Conservation (phyloP, 176 grass and related monocot genomes). For the Oryza nivara region DNA sequence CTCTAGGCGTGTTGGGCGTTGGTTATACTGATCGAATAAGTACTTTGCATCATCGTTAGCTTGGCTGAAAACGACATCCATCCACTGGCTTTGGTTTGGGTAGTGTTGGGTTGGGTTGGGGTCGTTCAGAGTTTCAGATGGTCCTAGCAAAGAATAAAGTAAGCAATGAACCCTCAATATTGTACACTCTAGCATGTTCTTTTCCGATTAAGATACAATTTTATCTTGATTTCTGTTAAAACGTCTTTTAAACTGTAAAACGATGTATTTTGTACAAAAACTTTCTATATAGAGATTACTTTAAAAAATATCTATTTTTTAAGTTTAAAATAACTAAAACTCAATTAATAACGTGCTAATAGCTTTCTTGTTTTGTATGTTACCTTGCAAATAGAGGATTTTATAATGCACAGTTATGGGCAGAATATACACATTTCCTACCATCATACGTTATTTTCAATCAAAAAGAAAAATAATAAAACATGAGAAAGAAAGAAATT, state of each 20-base stretch:
- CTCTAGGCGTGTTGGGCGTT: neutral
- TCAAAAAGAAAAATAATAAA: neutral
- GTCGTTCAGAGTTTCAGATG: neutral
- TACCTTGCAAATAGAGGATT: neutral
- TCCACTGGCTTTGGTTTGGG: neutral
- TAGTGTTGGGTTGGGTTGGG: neutral
- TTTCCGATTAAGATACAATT: too few species aligned
- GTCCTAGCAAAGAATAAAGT: neutral
- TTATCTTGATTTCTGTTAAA: too few species aligned
- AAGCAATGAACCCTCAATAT: neutral
- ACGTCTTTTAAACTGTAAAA: too few species aligned
- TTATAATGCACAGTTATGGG: neutral
- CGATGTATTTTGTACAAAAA: too few species aligned
- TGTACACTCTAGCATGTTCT: too few species aligned
- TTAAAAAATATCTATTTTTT: too few species aligned
- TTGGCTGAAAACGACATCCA: neutral
- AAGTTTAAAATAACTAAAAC: too few species aligned
- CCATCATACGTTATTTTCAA: neutral
- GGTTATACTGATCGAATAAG: neutral
- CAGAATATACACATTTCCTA: conserved; percentile 24
- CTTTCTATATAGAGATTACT: too few species aligned
- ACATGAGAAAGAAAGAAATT: neutral
- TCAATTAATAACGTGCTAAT: too few species aligned
- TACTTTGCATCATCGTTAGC: neutral
- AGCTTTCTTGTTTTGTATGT: too few species aligned